Evolutionary conservation across 2,329 filamentous ascomycete genomes (phyloP).

Genomic region (Monilinia vaccinii-corymbosi): DNA sequence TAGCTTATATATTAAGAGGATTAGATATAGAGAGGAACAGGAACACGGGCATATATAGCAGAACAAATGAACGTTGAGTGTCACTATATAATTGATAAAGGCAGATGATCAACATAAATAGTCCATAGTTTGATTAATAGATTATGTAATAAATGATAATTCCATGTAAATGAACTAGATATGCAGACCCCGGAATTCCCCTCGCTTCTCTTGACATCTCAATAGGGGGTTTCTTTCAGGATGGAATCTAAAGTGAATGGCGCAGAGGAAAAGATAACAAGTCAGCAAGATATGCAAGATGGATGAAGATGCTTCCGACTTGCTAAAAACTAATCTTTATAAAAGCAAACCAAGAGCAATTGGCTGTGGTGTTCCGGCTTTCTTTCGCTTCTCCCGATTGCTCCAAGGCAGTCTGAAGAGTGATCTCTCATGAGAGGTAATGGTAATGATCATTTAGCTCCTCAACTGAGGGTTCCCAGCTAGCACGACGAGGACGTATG

Average conservation of each 20-base stretch:
- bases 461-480: too few species aligned
- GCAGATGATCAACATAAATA: too few species aligned
- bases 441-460: background rate
- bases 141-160: too few species aligned
- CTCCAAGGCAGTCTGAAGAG: background rate
- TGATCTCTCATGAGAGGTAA: background rate
- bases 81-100: too few species aligned
- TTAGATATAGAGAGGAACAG: too few species aligned
- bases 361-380: background rate
- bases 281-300: background rate
- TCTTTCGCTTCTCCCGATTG: background rate
- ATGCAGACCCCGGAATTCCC: background rate
- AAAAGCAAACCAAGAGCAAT: background rate
- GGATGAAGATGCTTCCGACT: background rate
- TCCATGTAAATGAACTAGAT: too few species aligned
- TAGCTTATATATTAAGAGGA: too few species aligned
- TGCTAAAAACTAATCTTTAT: background rate
- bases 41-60: too few species aligned
- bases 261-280: background rate
- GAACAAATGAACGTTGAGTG: too few species aligned
- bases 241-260: too few species aligned
- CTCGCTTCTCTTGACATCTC: background rate
- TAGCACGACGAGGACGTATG: background rate
- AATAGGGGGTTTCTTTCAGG: fast-evolving
- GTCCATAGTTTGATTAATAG: too few species aligned